These are phyloP conservation scores for Fusarium sp. DNA, from an alignment of 2,329 filamentous ascomycete genomes.

Conservation along the genomic window DNA sequence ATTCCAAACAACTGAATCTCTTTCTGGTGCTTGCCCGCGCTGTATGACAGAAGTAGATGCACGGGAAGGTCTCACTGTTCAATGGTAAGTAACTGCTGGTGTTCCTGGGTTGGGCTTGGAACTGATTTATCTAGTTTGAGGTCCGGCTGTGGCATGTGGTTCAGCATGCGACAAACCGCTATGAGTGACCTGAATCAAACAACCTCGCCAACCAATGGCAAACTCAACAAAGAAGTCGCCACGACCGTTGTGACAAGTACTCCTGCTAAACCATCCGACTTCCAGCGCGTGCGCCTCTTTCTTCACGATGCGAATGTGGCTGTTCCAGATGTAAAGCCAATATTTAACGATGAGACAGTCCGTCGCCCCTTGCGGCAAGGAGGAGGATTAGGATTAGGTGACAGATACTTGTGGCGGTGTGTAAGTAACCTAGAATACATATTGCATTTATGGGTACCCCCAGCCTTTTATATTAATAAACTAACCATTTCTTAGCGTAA, in stretches of 20 bases:
- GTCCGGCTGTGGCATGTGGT: background rate
- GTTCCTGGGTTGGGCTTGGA: fast-evolving
- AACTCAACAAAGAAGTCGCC: too few species aligned
- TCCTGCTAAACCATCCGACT: background rate
- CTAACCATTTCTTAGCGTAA: background rate
- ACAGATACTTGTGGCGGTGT: too few species aligned
- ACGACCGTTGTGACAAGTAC: too few species aligned
- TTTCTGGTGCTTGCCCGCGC: background rate
- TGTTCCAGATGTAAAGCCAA: too few species aligned
- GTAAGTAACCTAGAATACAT: background rate
- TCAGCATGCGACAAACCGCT: background rate
- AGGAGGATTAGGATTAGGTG: too few species aligned
- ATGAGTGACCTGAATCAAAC: too few species aligned
- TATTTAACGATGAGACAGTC: too few species aligned
- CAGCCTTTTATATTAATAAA: background rate
- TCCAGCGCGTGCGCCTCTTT: background rate
- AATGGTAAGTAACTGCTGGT: background rate
- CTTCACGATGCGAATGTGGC: too few species aligned
- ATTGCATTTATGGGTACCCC: background rate
- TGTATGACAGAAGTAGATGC: background rate
- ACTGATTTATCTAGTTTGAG: background rate
- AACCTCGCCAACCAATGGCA: background rate
- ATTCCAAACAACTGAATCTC: fast-evolving
- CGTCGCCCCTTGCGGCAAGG: too few species aligned
- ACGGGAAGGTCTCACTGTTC: background rate